Evolutionary conservation across 2,329 filamentous ascomycete species (phyloP).

Genomic region (Calonectria henricotiae): DNA sequence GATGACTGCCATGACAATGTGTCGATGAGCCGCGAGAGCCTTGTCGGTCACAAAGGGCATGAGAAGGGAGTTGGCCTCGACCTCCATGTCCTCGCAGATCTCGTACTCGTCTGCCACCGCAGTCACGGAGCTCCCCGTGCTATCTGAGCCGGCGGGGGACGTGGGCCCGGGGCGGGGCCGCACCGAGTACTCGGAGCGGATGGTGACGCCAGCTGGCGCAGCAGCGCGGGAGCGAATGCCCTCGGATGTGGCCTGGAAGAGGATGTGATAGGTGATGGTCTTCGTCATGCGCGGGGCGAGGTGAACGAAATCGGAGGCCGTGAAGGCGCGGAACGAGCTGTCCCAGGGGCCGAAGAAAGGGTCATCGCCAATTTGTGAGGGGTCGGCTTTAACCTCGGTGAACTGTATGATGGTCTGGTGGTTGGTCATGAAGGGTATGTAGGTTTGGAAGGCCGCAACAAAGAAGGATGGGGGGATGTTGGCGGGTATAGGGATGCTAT

Average conservation of each 20-base stretch:
- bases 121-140: slow-evolving; percentile 49
- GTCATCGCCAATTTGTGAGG: slow-evolving; percentile 58
- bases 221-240: slow-evolving; percentile 64
- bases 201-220: slow-evolving; percentile 62
- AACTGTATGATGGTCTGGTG: slow-evolving; percentile 59
- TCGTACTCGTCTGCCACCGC: slow-evolving; percentile 55
- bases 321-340: slow-evolving; percentile 57
- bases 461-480: slow-evolving; percentile 59
- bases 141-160: slow-evolving; percentile 51
- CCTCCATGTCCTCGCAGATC: slow-evolving; percentile 54
- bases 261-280: slow-evolving; percentile 61
- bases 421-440: slow-evolving; percentile 62
- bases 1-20: slow-evolving; percentile 55
- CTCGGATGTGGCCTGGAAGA: slow-evolving; percentile 62
- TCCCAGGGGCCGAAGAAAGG: slow-evolving; percentile 62
- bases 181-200: slow-evolving; percentile 60
- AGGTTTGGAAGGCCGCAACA: slow-evolving; percentile 60
- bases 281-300: slow-evolving; percentile 62
- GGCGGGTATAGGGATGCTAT: slow-evolving; percentile 63
- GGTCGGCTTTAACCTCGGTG: slow-evolving; percentile 56
- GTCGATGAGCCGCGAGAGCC: slow-evolving; percentile 53
- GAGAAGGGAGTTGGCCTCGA: slow-evolving; percentile 57
- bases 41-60: slow-evolving; percentile 58
- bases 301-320: slow-evolving; percentile 55
- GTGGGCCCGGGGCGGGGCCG: slow-evolving; percentile 46